Evolutionary conservation across 23 red algal genomes (phyloP), one percentile per base, ranked within the genome.

Genomic region (Gracilaria caudata): DNA sequence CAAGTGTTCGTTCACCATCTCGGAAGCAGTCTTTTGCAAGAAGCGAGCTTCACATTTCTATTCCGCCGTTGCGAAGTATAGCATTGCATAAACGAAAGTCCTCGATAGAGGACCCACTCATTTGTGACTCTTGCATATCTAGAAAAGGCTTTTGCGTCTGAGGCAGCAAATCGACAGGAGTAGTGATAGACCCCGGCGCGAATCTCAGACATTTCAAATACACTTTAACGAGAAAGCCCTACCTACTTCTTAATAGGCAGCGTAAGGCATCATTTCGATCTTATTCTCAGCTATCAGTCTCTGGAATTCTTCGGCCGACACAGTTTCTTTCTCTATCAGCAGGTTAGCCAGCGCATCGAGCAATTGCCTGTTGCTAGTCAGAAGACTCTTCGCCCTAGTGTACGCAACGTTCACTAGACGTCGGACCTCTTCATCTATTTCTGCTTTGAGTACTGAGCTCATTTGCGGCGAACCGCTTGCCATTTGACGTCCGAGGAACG

Each of bases 401-500:
- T 99, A 99, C 37, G 97, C 97, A 32, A 91, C 89, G 54, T 95
- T 86, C 11, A 99, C 97, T 7, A 99, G 83, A 24, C 91, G 85
- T 4, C 68, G 60, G n/a, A 99, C 97, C 68, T 99, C 97, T 5
- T 82, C 82, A 43, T 99, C 97, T 51, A 99, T 86, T 24, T 87
- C 68, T 13, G 87, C 74, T 37, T 82, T 88, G 26, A 88, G 56
- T 68, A 83, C 81, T 38, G 73, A 86, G 36, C 82, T 90, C 49
- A 93, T 73, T 58, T 91, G 92, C 23, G 93, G 89, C 14, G 53
- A 30, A 11, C 93, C 79, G 47, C 68, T 71, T 34, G 87, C 97
- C 92, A 99, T 95, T 57, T 95, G 87, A 30, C 97, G 84, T 38
- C 97, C 97, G 47, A 99, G 78, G 83, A 99, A 99, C 11, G 97